phyloP scores from a whole-genome alignment of 1,139 yeast species.

The Taphrina communis region DNA sequence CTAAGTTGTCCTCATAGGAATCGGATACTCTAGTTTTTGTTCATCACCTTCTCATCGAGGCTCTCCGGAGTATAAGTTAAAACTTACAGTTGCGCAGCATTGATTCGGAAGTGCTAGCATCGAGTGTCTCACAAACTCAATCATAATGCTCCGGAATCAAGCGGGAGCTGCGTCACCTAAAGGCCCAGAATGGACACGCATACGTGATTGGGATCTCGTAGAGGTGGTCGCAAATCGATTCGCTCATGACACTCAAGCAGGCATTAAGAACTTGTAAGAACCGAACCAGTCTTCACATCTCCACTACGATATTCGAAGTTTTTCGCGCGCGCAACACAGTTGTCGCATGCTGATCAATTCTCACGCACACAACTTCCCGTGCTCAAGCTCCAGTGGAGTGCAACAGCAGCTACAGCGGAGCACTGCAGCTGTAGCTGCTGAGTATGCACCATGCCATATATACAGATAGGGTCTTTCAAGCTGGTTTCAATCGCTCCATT shows the following conservation, averaged over 20 bases:
- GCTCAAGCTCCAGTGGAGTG: too few species aligned
- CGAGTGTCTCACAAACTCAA: background rate
- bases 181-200: background rate
- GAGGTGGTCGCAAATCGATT: too few species aligned
- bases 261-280: too few species aligned
- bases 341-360: background rate
- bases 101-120: background rate
- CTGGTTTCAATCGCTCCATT: too few species aligned
- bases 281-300: background rate
- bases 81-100: background rate
- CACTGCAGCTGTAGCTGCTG: too few species aligned
- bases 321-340: background rate
- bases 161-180: too few species aligned
- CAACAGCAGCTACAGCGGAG: too few species aligned
- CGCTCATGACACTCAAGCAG: too few species aligned
- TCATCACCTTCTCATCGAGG: conserved; percentile 15
- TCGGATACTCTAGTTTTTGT: conserved; percentile 39
- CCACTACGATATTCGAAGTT: conserved; percentile 1
- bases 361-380: background rate
- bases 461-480: too few species aligned
- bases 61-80: background rate
- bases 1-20: conserved; percentile 39
- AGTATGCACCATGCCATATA: too few species aligned
- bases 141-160: background rate
- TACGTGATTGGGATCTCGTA: background rate